phyloP scores from a whole-genome alignment of 2,329 filamentous ascomycete genomes.

The Arthrobotrys sinensis region DNA sequence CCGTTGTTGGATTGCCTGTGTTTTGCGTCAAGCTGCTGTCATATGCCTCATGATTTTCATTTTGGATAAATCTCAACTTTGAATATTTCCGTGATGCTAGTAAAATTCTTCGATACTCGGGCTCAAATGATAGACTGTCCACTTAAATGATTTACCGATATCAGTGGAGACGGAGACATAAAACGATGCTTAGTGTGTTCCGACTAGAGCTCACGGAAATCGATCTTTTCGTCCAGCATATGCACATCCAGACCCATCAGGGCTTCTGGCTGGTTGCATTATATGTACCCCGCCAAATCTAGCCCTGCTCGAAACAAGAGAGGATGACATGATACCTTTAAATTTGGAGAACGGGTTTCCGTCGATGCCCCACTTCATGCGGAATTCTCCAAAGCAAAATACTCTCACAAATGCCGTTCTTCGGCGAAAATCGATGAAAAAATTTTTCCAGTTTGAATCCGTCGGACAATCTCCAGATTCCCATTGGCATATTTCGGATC shows the following conservation, averaged over 20 bases:
- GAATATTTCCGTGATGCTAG: slow-evolving; percentile 17
- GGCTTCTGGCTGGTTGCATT: slow-evolving; percentile 23
- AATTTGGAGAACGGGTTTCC: slow-evolving; percentile 48
- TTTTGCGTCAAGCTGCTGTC: slow-evolving; percentile 58
- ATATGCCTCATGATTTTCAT: slow-evolving; percentile 55
- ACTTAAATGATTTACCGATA: slow-evolving; percentile 28
- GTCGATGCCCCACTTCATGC: slow-evolving; percentile 54
- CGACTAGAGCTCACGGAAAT: slow-evolving; percentile 19
- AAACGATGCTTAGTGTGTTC: slow-evolving; percentile 24
- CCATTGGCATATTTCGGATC: slow-evolving; percentile 17
- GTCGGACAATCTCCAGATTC: slow-evolving; percentile 25
- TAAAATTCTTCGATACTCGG: slow-evolving; percentile 25
- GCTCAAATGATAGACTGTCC: slow-evolving; percentile 24
- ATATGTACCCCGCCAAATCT: slow-evolving; percentile 45
- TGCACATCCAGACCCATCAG: slow-evolving; percentile 13
- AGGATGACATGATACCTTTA: slow-evolving; percentile 56
- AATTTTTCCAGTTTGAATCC: slow-evolving; percentile 9
- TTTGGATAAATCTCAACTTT: slow-evolving; percentile 11
- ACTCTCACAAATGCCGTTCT: slow-evolving; percentile 34
- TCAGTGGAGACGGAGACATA: slow-evolving; percentile 45
- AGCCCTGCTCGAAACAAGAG: slow-evolving; percentile 42
- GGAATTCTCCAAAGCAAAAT: slow-evolving; percentile 48
- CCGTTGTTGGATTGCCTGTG: slow-evolving; percentile 24
- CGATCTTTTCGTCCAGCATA: slow-evolving; percentile 21
- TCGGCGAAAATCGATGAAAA: slow-evolving; percentile 57